phyloP scores from a whole-genome alignment of 306 rosid genomes.

The Benincasa hispida region DNA sequence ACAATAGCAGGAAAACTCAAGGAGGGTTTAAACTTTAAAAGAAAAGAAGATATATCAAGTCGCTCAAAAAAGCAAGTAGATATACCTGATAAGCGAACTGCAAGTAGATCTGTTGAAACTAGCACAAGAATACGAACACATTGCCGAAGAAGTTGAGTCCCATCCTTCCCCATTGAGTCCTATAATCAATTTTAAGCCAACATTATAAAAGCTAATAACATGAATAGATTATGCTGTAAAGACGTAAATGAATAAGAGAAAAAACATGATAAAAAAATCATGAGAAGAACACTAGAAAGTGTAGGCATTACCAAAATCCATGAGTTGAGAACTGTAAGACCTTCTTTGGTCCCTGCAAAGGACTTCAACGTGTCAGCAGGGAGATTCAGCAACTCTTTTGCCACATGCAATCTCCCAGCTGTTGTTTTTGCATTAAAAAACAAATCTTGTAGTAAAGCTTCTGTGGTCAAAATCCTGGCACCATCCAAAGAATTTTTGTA shows the following conservation, averaged over 20 bases:
- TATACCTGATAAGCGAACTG: slow-evolving; percentile 88
- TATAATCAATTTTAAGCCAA: slow-evolving; percentile 12
- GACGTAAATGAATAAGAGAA: background rate
- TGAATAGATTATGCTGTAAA: background rate
- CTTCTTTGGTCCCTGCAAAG: slow-evolving; percentile 91
- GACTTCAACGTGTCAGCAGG: slow-evolving; percentile 73
- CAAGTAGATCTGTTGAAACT: slow-evolving; percentile 80
- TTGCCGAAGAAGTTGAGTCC: slow-evolving; percentile 94
- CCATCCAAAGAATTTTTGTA: slow-evolving; percentile 63
- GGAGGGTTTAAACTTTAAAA: background rate
- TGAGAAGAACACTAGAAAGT: background rate
- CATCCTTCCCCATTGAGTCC: slow-evolving; percentile 99
- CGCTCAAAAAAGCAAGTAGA: background rate
- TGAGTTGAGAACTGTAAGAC: slow-evolving; percentile 71
- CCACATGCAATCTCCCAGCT: slow-evolving; percentile 84
- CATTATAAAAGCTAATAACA: slow-evolving; percentile 4
- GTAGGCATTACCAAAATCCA: slow-evolving; percentile 76
- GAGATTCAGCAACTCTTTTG: slow-evolving; percentile 67
- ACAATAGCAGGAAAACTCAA: background rate
- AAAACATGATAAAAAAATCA: background rate
- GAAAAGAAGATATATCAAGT: background rate
- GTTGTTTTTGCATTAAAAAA: slow-evolving; percentile 68
- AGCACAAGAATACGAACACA: slow-evolving; percentile 97
- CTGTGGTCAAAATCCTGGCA: slow-evolving; percentile 40
- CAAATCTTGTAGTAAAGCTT: slow-evolving; percentile 63